These are phyloP conservation scores for Lepidium didymum DNA, from an alignment of 345 rosid genomes.

Conservation along the genomic window DNA sequence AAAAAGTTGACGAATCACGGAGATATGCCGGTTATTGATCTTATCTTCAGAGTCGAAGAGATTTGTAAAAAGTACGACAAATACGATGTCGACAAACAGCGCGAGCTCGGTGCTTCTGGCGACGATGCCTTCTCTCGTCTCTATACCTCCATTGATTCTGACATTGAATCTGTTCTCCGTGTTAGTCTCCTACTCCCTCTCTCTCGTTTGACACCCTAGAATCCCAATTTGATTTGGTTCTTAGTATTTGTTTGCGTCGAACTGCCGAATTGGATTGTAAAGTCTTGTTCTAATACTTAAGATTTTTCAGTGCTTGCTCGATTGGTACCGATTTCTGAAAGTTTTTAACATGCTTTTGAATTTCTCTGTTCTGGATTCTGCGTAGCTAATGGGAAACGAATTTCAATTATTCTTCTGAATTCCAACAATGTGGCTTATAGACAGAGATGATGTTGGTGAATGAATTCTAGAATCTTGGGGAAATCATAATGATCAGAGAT, in stretches of 20 bases:
- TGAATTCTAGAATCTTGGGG: neutral
- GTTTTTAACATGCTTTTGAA: too few relatives aligned
- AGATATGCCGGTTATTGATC: conserved; percentile 58
- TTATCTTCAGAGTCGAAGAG: conserved; percentile 64
- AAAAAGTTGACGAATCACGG: neutral
- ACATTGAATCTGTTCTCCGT: conserved; percentile 39
- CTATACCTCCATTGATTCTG: conserved; percentile 45
- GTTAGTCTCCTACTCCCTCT: conserved; percentile 21
- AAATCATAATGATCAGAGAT: neutral
- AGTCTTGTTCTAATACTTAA: too few relatives aligned
- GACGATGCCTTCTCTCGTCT: conserved; percentile 69
- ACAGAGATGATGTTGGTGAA: neutral
- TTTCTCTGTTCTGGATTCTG: too few relatives aligned
- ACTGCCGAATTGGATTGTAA: neutral
- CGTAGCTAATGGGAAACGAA: too few relatives aligned
- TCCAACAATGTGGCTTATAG: neutral
- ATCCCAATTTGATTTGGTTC: neutral
- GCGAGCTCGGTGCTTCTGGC: conserved; percentile 45
- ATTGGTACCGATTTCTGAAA: too few relatives aligned
- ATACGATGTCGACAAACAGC: conserved; percentile 67
- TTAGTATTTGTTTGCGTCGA: neutral
- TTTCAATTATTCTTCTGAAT: too few relatives aligned
- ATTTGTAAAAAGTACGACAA: conserved; percentile 80
- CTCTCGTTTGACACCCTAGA: neutral
- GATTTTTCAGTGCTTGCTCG: too few relatives aligned